A percentile compares a stretch with the other conserved stretches of the same genome.
These are phyloP conservation scores for Panus rudis DNA, from an alignment of 768 basidiomycete genomes.

Conservation along the genomic window DNA sequence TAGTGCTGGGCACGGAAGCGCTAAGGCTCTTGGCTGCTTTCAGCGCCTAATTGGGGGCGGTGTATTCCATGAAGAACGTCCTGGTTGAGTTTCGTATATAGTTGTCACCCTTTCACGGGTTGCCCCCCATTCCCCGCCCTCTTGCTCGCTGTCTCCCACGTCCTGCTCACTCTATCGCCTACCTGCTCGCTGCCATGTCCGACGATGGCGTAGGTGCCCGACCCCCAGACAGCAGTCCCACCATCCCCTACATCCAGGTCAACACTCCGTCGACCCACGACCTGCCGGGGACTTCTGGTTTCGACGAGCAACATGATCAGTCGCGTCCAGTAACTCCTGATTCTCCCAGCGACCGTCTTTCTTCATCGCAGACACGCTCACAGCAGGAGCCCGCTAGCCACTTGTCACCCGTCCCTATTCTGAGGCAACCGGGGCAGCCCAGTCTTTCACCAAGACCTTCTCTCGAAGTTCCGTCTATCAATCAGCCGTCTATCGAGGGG, in stretches of 20 bases:
- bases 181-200: constrained; percentile 1
- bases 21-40: too few relatives aligned
- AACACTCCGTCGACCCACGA: too few relatives aligned
- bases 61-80: background rate
- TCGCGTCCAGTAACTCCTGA: too few relatives aligned
- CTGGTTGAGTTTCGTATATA: background rate
- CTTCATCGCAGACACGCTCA: too few relatives aligned
- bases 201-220: constrained; percentile 4
- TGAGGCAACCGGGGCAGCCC: background rate
- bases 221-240: constrained; percentile 5
- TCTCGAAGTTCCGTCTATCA: constrained; percentile 14
- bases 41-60: background rate
- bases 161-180: background rate
- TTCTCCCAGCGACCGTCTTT: too few relatives aligned
- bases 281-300: too few relatives aligned
- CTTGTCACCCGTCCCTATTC: too few relatives aligned
- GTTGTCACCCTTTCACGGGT: background rate
- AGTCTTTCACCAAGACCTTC: too few relatives aligned
- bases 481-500: constrained; percentile 19
- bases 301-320: too few relatives aligned
- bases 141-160: background rate
- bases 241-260: constrained; percentile 9
- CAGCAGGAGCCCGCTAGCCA: too few relatives aligned
- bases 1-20: too few relatives aligned
- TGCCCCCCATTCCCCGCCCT: too few relatives aligned